Conservation (phyloP, 1,284 basidiomycete species). For the Naganishia sp. region DNA sequence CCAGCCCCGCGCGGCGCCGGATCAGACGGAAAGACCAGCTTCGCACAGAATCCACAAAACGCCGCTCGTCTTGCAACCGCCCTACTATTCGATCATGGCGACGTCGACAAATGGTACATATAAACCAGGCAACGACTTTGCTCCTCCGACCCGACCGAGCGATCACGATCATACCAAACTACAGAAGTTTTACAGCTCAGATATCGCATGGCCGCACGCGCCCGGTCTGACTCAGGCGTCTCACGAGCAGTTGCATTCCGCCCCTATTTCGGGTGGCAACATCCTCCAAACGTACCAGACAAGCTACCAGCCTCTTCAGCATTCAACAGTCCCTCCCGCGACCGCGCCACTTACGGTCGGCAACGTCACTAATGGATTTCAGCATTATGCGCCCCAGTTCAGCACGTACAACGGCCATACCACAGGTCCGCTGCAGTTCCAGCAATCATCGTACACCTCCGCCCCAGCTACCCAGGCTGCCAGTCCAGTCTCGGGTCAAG, state of each 20-base stretch:
- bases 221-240: no score
- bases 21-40: background rate
- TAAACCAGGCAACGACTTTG: background rate
- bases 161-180: background rate
- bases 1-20: background rate
- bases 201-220: background rate
- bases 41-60: background rate
- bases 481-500: background rate
- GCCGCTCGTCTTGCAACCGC: background rate
- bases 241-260: slow-evolving; percentile 16
- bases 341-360: slow-evolving; percentile 21
- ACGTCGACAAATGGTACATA: background rate
- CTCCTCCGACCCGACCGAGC: background rate
- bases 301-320: background rate
- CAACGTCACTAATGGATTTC: background rate
- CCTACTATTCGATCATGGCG: background rate
- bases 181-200: background rate
- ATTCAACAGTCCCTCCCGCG: slow-evolving; percentile 1
- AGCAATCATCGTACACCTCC: background rate
- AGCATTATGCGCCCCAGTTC: background rate
- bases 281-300: slow-evolving; percentile 2
- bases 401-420: background rate
- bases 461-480: background rate
- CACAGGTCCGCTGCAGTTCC: slow-evolving; percentile 10
- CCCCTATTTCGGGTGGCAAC: background rate